Conservation (phyloP, 1,284 basidiomycete species). For the Pseudozyma hubeiensis region DNA sequence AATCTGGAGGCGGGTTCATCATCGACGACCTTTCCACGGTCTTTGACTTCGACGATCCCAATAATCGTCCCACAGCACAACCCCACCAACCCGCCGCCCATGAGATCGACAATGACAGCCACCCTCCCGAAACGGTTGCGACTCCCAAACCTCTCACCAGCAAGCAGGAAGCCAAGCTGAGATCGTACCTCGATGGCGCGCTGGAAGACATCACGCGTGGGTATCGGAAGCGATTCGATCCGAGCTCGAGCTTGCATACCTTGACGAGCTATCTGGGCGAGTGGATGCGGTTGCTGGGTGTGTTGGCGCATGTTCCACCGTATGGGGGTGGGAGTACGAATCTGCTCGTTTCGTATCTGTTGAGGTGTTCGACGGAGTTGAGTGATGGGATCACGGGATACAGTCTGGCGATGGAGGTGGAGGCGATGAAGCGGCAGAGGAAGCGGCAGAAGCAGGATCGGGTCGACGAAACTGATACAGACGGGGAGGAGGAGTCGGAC, state of each 20-base stretch:
- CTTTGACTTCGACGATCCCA: conserved; percentile 20
- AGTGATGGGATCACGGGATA: conserved; percentile 61
- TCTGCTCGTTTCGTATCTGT: conserved; percentile 55
- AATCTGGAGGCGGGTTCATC: conserved; percentile 41
- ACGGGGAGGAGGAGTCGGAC: conserved; percentile 19
- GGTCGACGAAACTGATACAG: not conserved
- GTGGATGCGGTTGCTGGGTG: conserved; percentile 43
- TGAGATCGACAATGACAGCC: not conserved
- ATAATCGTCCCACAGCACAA: conserved; percentile 7
- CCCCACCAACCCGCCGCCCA: not conserved
- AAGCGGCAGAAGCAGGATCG: conserved; percentile 11
- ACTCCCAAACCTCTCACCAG: conserved; percentile 39
- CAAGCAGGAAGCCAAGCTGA: conserved; percentile 55
- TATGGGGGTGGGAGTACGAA: conserved; percentile 48
- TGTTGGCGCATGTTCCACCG: conserved; percentile 54
- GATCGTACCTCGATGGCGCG: conserved; percentile 51
- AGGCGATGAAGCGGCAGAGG: conserved; percentile 4
- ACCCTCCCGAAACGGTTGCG: conserved; percentile 16
- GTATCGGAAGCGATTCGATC: conserved; percentile 56
- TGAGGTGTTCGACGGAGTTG: conserved; percentile 56
- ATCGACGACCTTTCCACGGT: conserved; percentile 42
- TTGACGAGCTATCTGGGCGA: conserved; percentile 44
- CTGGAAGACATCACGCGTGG: conserved; percentile 50
- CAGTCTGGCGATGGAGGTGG: conserved; percentile 36
- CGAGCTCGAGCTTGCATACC: conserved; percentile 36